Percentiles rank a stretch among this genome's conserved stretches.
phyloP scores from a whole-genome alignment of 2,329 filamentous ascomycete genomes.

The Biscogniauxia sp. region DNA sequence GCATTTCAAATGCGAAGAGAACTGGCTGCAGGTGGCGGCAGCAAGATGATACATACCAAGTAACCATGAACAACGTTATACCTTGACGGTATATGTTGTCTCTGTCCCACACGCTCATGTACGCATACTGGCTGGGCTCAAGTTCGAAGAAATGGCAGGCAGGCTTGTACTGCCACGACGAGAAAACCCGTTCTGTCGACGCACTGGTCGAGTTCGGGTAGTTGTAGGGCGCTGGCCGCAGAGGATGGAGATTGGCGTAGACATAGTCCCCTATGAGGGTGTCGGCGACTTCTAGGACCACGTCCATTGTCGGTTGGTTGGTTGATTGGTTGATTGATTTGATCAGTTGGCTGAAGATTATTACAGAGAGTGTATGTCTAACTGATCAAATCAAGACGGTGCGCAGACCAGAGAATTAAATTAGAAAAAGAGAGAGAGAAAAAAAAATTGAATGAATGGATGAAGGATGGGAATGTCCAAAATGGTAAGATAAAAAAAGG shows the following conservation, averaged over 20 bases:
- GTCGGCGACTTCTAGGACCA: conserved; percentile 83
- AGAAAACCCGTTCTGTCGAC: conserved; percentile 46
- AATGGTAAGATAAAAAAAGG: neutral
- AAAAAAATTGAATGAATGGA: neutral
- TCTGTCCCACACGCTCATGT: conserved; percentile 72
- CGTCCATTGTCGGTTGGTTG: conserved; percentile 68
- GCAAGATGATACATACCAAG: conserved; percentile 61
- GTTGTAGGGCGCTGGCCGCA: conserved; percentile 51
- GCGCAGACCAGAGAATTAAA: neutral
- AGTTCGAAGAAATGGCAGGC: conserved; percentile 68
- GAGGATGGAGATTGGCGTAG: conserved; percentile 71
- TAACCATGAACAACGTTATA: conserved; percentile 76
- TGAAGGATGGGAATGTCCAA: too few relatives aligned
- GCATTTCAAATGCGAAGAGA: neutral
- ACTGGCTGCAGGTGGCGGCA: neutral
- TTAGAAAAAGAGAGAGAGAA: neutral
- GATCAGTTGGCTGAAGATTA: conserved; percentile 34
- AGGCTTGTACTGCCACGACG: conserved; percentile 67
- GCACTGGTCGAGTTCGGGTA: conserved; percentile 49
- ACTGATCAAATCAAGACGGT: neutral
- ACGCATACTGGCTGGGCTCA: conserved; percentile 72
- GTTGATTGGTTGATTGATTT: too few relatives aligned
- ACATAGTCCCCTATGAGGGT: conserved; percentile 76
- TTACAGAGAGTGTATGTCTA: neutral
- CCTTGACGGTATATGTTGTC: conserved; percentile 76